Evolutionary conservation across 768 basidiomycete genomes (phyloP), one percentile per base, ranked within the genome.

Genomic region (Rhizopogon salebrosus): DNA sequence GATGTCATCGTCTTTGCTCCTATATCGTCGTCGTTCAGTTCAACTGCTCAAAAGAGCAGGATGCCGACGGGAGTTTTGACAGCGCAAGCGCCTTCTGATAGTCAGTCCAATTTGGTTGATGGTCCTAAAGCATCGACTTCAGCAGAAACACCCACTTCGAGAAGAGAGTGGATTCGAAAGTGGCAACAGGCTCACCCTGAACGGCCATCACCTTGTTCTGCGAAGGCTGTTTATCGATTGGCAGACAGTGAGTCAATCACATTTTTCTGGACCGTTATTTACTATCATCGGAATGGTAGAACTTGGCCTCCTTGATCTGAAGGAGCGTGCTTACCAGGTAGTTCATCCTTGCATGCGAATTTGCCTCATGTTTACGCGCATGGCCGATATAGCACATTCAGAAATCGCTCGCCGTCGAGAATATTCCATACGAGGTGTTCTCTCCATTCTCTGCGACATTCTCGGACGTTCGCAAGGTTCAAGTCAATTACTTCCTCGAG

Each of bases 361-460:
- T 10, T 5, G 16, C 3, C 8, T 16, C 14, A 6, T 48, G 40
- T 38, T 36, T 20, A 27, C 43, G 4, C n/a, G 20, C 5, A 10
- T 34, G 10, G 31, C 22, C 29, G 50, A 39, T 35, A 31, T 48
- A 90, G 80, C 85, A 92, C 64, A 93, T 95, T 41, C 72, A 83
- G 57, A 85, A 82, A 55, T 84, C 83, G 0, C 77, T 95, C 41
- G 84, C 83, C 0, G 80, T 87, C 11, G 80, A 87, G 13, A 94
- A 92, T 65, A 86, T 93, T 48, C 85, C 88, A 2, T 84, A 87
- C 58, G 92, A 95, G 64, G 84, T 88, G 35, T 95, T 95, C 63
- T 89, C 87, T 10, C 82, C 85, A 0, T 93, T 95, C 70, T 84
- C 89, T 5, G 86, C 87, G 5, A 82, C 84, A 0, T 93, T 90